phyloP scores from a whole-genome alignment of 345 rosid species.

The Pseudoturritis turrita region DNA sequence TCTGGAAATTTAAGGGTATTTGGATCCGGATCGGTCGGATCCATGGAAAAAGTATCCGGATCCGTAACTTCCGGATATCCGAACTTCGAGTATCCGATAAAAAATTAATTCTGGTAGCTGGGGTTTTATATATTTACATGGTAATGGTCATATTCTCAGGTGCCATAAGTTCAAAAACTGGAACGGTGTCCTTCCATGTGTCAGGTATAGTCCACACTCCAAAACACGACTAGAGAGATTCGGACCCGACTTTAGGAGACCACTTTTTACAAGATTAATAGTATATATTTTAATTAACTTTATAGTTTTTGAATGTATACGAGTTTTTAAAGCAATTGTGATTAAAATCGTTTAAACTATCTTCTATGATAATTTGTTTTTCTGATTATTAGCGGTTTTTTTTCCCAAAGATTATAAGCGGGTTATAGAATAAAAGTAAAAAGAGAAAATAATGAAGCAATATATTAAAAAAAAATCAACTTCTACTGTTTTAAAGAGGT shows the following conservation, averaged over 20 bases:
- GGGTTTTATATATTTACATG: not conserved
- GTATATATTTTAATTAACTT: not conserved
- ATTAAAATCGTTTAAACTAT: not conserved
- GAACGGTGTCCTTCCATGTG: not conserved
- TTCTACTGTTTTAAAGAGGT: too few relatives aligned
- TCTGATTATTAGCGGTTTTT: too few relatives aligned
- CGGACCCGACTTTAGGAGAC: slow-evolving; percentile 1
- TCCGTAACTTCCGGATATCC: too few relatives aligned
- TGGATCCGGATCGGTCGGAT: too few relatives aligned
- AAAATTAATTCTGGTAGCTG: too few relatives aligned
- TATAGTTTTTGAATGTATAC: not conserved
- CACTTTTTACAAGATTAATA: not conserved
- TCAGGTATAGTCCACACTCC: not conserved
- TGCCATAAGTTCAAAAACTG: not conserved
- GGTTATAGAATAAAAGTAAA: too few relatives aligned
- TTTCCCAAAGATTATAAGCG: too few relatives aligned
- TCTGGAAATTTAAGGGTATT: too few relatives aligned
- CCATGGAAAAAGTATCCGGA: too few relatives aligned
- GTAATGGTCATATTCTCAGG: not conserved
- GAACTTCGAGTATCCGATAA: too few relatives aligned
- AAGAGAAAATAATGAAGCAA: too few relatives aligned
- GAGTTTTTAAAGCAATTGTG: not conserved
- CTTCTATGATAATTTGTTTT: not conserved
- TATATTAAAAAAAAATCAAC: too few relatives aligned
- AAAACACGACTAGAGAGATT: not conserved